phyloP scores from a whole-genome alignment of 2,329 filamentous ascomycete genomes.

The Emmonsia crescens region DNA sequence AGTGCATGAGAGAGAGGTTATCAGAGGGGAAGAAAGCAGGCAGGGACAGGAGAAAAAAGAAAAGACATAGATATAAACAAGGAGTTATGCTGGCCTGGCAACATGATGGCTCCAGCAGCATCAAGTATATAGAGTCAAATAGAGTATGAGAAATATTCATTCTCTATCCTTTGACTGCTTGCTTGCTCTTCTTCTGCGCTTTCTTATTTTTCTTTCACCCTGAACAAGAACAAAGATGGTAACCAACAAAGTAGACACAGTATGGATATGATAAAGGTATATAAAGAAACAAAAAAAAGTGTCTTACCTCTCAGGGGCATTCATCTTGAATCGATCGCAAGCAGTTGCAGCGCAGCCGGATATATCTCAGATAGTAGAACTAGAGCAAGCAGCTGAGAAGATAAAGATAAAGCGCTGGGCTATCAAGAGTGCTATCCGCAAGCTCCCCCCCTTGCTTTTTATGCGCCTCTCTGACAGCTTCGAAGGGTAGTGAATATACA shows the following conservation, averaged over 20 bases:
- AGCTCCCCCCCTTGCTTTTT: background rate
- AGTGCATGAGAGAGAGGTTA: background rate
- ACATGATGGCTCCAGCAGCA: background rate
- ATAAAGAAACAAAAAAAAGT: constrained; percentile 4
- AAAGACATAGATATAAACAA: background rate
- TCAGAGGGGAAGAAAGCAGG: constrained; percentile 2
- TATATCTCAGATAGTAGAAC: background rate
- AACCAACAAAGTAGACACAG: background rate
- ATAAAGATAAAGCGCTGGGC: background rate
- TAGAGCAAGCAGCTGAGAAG: background rate
- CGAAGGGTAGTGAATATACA: background rate
- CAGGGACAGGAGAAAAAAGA: background rate
- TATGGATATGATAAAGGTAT: background rate
- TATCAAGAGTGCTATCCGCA: background rate
- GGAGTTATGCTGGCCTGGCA: background rate
- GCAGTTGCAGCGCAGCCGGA: background rate
- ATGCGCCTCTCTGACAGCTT: background rate
- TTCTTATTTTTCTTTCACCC: background rate
- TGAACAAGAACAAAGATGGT: too few species aligned
- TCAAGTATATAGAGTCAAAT: background rate
- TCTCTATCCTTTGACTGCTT: background rate
- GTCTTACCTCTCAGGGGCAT: constrained; percentile 44
- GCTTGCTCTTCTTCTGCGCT: background rate
- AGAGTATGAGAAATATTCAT: background rate
- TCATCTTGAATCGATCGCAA: constrained; percentile 37